A percentile compares a stretch with the other conserved stretches of the same genome.
Conservation (phyloP, 495 filamentous ascomycete species). For the Aspergillus baeticus region DNA sequence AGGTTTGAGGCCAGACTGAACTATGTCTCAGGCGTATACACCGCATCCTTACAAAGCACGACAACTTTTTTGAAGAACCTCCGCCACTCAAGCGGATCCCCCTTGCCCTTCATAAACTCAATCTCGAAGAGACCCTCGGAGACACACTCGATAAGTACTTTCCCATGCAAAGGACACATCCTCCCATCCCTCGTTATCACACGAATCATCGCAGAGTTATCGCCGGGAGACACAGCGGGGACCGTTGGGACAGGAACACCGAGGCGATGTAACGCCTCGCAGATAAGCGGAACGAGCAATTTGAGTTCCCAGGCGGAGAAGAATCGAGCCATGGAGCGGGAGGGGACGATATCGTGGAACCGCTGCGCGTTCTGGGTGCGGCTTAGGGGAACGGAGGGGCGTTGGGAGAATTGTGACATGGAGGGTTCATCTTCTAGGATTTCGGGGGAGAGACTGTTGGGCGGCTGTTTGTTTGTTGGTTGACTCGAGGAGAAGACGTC, state of each 20-base stretch:
- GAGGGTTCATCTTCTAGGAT: slow-evolving; percentile 82
- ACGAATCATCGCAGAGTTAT: slow-evolving; percentile 60
- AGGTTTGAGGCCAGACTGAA: background rate
- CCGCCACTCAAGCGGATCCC: slow-evolving; percentile 95
- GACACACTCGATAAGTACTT: slow-evolving; percentile 76
- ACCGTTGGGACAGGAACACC: slow-evolving; percentile 69
- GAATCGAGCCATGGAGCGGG: slow-evolving; percentile 84
- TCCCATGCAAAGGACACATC: slow-evolving; percentile 77
- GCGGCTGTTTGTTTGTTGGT: slow-evolving; percentile 34
- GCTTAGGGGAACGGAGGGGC: slow-evolving; percentile 74
- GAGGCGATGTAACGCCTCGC: slow-evolving; percentile 77
- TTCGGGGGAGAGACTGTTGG: slow-evolving; percentile 47
- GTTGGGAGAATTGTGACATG: slow-evolving; percentile 86
- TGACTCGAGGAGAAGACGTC: slow-evolving; percentile 57
- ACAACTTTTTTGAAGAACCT: slow-evolving; percentile 94
- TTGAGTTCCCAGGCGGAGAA: slow-evolving; percentile 78
- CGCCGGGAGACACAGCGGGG: slow-evolving; percentile 37
- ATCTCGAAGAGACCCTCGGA: slow-evolving; percentile 71
- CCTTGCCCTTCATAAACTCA: slow-evolving; percentile 89
- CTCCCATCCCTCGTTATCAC: slow-evolving; percentile 77
- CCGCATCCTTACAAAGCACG: slow-evolving; percentile 77
- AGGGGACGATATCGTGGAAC: slow-evolving; percentile 85
- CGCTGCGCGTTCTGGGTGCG: slow-evolving; percentile 82
- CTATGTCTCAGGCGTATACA: slow-evolving; percentile 50
- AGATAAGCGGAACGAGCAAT: slow-evolving; percentile 74